These are phyloP conservation scores for Paraglomus occultum DNA, from an alignment of 192 early-diverging fungal species.

Conservation along the genomic window DNA sequence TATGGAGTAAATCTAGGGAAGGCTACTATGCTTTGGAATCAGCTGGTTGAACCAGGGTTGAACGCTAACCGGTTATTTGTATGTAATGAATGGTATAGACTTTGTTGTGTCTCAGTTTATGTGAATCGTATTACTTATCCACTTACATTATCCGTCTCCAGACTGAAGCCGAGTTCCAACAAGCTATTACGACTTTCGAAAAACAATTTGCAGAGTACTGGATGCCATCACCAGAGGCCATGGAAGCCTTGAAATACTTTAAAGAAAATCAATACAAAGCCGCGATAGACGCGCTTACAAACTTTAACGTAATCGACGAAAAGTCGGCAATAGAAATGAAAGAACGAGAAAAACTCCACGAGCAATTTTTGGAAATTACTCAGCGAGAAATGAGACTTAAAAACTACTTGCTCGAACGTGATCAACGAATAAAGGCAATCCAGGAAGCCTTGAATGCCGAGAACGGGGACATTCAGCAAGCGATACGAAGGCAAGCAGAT, in stretches of 20 bases:
- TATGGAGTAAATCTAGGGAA: neutral
- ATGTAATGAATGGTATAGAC: neutral
- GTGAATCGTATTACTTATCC: neutral
- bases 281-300: neutral
- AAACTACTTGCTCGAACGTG: too few relatives aligned
- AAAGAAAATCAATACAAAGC: constrained; percentile 15
- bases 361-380: neutral
- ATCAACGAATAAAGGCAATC: too few relatives aligned
- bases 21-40: neutral
- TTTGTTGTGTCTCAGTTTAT: neutral
- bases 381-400: too few relatives aligned
- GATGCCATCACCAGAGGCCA: neutral
- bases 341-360: constrained; percentile 2
- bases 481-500: too few relatives aligned
- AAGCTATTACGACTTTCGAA: constrained; percentile 14
- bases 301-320: neutral
- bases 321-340: neutral
- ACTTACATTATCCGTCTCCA: neutral
- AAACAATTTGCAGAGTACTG: neutral
- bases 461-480: too few relatives aligned
- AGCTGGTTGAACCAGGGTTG: neutral
- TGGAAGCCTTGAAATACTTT: neutral
- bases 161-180: neutral
- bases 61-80: too few relatives aligned
- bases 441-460: too few relatives aligned